Conservation (phyloP, 2,329 filamentous ascomycete genomes). For the Microthyrium microscopicum region DNA sequence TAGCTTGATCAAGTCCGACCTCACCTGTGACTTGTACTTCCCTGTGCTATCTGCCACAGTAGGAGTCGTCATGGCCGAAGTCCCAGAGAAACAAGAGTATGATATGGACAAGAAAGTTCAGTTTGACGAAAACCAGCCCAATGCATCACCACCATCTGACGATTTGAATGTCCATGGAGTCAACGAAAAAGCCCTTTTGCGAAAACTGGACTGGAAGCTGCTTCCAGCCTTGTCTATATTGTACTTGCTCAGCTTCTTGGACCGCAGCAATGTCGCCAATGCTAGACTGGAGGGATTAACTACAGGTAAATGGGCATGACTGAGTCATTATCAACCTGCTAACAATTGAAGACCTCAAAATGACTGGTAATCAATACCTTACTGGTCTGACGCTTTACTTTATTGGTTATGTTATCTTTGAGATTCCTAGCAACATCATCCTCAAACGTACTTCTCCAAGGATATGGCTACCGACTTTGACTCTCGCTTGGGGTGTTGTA, state of each 20-base stretch:
- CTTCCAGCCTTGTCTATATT: slow-evolving; percentile 4
- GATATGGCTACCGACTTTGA: slow-evolving; percentile 43
- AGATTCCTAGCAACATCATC: slow-evolving; percentile 45
- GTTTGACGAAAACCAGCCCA: no score
- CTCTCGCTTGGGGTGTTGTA: slow-evolving; percentile 13
- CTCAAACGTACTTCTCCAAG: slow-evolving; percentile 44
- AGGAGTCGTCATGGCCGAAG: no score
- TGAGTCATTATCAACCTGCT: no score
- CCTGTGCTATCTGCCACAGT: no score
- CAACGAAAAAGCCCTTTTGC: slow-evolving; percentile 5
- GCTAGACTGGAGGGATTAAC: slow-evolving; percentile 5
- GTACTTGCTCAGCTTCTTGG: slow-evolving; percentile 5
- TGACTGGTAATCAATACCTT: slow-evolving; percentile 43
- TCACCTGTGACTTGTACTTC: no score
- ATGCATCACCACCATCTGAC: no score
- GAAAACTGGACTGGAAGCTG: slow-evolving; percentile 5
- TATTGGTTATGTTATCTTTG: slow-evolving; percentile 31
- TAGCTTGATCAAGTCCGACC: no score
- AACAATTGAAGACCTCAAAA: slow-evolving; percentile 5
- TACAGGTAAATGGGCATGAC: no score
- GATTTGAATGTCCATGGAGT: no score
- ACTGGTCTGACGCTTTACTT: slow-evolving; percentile 52
- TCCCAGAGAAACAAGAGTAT: no score
- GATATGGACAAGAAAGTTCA: no score
- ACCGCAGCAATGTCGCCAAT: slow-evolving; percentile 6